Evolutionary conservation across 1,284 basidiomycete genomes (phyloP), one percentile per base, ranked within the genome.

Genomic region (Cryptococcus sp.): DNA sequence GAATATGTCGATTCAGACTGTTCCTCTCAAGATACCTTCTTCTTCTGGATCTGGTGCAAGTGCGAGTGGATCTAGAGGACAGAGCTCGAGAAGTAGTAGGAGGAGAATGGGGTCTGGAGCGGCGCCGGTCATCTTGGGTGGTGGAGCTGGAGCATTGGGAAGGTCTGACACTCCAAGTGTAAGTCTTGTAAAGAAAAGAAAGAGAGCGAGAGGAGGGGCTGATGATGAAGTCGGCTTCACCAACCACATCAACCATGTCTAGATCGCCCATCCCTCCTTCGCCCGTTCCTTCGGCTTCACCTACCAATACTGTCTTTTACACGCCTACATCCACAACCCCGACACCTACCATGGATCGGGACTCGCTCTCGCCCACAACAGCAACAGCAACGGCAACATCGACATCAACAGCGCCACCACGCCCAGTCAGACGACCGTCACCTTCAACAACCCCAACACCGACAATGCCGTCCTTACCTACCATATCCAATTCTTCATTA

Each of bases 111-210:
- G 56, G 16, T 62, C 58, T 41, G 53, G 55, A 5, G 54, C 55
- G 13, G 50, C 55, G 4, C 56, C 61, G 2, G 62, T 70, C 22
- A 46, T 64, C 18, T 58, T 68, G 5, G 69, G 69, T 19, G 69
- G 69, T n/a, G 69, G 69, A 19, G 62, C 59, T 10, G 68, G 68
- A 19, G 55, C 58, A 3, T 49, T 70, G 22, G 67, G 65, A 18
- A 28, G 28, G 11, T 28, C 28, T 28, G 28, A 28, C 11, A 11
- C 5, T 28, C 28, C 28, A 5, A 28, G 11, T 28, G 28, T 28
- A 28, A 28, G 28, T 28, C 11, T 11, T 28, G 28, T 11, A 28
- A 28, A 4, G 11, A 28, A 28, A 11, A 28, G 28, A 28, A 21
- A 21, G 13, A 32, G 9, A 22, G 34, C 3, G 7, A 24, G 24